phyloP scores from a whole-genome alignment of 345 rosid species.

The Lepidium aucheri region DNA sequence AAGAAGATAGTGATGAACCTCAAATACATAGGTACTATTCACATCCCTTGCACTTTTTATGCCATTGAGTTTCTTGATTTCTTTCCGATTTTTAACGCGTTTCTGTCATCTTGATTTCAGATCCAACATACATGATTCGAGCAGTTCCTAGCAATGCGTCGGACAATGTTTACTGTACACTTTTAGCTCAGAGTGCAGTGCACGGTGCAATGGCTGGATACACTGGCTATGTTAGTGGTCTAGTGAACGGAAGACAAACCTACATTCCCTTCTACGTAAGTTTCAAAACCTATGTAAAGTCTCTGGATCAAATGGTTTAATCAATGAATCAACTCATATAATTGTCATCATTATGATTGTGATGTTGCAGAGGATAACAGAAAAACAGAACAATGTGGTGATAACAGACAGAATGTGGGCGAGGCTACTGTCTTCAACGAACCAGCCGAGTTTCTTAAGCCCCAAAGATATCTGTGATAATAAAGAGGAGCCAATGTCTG shows the following conservation, averaged over 20 bases:
- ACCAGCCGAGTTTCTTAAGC: slow-evolving; percentile 66
- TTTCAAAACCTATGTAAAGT: background rate
- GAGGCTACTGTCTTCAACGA: slow-evolving; percentile 61
- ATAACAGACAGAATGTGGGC: slow-evolving; percentile 88
- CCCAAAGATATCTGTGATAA: slow-evolving; percentile 19
- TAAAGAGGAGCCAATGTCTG: slow-evolving; percentile 15
- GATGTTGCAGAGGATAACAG: slow-evolving; percentile 45
- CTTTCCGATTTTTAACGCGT: background rate
- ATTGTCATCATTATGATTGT: background rate
- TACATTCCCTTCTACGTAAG: slow-evolving; percentile 79
- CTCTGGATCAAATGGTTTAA: background rate
- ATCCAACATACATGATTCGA: slow-evolving; percentile 85
- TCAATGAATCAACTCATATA: background rate
- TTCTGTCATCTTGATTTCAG: slow-evolving; percentile 28
- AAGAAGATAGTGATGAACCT: slow-evolving; percentile 62
- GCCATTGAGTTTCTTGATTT: background rate
- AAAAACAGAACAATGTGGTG: slow-evolving; percentile 55
- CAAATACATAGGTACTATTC: slow-evolving; percentile 56
- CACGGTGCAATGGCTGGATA: slow-evolving; percentile 94
- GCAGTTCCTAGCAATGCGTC: slow-evolving; percentile 84
- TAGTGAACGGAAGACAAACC: slow-evolving; percentile 74
- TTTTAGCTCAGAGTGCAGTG: slow-evolving; percentile 78
- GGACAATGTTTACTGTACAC: slow-evolving; percentile 83
- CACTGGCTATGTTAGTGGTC: slow-evolving; percentile 73
- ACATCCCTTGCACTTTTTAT: background rate